phyloP scores from a whole-genome alignment of 129 eudicot genomes.

The Kitagawia praeruptora region DNA sequence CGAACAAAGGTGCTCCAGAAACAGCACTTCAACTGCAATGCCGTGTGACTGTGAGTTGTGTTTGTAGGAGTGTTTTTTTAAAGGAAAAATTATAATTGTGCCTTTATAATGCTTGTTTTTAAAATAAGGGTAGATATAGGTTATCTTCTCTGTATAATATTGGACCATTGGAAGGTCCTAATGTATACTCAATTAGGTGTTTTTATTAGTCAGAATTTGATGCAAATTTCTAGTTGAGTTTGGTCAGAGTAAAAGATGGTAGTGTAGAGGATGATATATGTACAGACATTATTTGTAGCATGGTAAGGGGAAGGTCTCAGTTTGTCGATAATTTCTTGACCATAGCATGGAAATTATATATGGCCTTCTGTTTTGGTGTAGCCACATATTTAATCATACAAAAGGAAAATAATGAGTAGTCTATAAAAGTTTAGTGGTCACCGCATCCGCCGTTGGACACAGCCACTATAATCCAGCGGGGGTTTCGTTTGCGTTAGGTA shows the following conservation, averaged over 20 bases:
- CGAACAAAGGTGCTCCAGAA: background rate
- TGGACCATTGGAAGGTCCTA: background rate
- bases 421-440: no score
- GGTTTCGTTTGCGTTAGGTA: background rate
- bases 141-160: background rate
- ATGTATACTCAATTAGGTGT: background rate
- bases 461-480: no score
- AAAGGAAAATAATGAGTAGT: no score
- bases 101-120: background rate
- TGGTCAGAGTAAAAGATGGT: background rate
- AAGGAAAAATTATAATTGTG: background rate
- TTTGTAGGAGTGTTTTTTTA: background rate
- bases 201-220: background rate
- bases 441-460: no score
- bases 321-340: no score
- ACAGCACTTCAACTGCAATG: background rate
- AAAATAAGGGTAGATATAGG: background rate
- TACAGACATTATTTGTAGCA: background rate
- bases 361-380: no score
- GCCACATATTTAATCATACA: no score
- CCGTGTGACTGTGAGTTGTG: background rate
- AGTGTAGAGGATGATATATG: background rate
- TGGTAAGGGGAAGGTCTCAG: background rate
- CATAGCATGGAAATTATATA: no score
- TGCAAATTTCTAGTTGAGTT: background rate